A percentile compares a stretch with the other conserved stretches of the same genome.
Conservation (phyloP, 805 yeast species). For the Tetrapisispora fleetii region DNA sequence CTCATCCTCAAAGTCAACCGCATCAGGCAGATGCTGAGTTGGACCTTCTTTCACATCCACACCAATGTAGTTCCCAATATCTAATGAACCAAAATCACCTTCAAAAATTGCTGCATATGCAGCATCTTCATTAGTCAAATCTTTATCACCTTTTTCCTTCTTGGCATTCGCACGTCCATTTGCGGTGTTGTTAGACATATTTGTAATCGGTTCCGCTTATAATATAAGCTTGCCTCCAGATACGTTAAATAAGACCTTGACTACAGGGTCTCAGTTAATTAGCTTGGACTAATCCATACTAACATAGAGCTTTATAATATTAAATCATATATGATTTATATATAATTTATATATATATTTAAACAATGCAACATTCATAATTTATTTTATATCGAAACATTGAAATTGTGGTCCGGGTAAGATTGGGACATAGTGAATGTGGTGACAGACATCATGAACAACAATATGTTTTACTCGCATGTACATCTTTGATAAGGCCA, state of each 20-base stretch:
- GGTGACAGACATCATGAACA: too few species aligned
- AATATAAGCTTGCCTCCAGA: not conserved
- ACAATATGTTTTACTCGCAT: too few species aligned
- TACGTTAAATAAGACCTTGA: not conserved
- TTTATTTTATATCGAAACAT: too few species aligned
- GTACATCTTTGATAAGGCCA: too few species aligned
- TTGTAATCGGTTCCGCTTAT: not conserved
- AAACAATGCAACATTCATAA: not conserved
- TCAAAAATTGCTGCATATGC: conserved; percentile 32
- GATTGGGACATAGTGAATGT: too few species aligned
- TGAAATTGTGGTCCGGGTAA: too few species aligned
- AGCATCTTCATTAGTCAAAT: conserved; percentile 30
- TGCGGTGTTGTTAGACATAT: not conserved
- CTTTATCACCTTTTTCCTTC: conserved; percentile 6
- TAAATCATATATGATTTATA: not conserved
- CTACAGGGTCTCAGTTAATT: too few species aligned
- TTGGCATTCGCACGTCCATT: not conserved
- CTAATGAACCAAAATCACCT: conserved; percentile 30
- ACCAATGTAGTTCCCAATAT: conserved; percentile 24
- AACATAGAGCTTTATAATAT: too few species aligned
- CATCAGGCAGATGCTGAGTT: conserved; percentile 77
- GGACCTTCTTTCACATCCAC: conserved; percentile 27
- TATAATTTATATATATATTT: not conserved
- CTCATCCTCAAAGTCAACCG: conserved; percentile 87
- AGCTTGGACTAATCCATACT: too few species aligned